A percentile compares a stretch with the other conserved stretches of the same genome.
These are phyloP conservation scores for Suhomyces kunorum DNA, from an alignment of 1,139 yeast genomes.

Conservation along the genomic window DNA sequence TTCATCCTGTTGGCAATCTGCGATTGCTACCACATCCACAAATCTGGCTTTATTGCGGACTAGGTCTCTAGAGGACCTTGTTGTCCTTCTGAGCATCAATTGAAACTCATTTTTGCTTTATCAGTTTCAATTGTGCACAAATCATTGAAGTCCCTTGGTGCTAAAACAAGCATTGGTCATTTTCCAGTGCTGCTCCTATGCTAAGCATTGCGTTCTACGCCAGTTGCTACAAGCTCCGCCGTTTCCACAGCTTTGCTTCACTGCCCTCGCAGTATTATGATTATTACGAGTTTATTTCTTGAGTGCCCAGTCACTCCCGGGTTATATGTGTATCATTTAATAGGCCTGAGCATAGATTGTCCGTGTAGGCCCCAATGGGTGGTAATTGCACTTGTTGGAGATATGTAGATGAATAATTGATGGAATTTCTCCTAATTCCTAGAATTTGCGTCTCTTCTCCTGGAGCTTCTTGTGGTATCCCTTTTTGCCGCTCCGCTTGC, in stretches of 20 bases:
- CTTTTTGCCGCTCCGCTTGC: slow-evolving; percentile 76
- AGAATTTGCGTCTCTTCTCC: slow-evolving; percentile 59
- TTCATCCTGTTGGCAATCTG: slow-evolving; percentile 1
- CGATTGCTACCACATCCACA: not conserved
- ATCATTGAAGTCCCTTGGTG: too few species aligned
- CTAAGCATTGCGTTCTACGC: too few species aligned
- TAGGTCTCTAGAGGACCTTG: too few species aligned
- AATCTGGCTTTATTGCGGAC: too few species aligned
- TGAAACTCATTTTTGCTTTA: too few species aligned
- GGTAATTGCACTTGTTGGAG: too few species aligned
- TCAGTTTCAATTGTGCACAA: too few species aligned
- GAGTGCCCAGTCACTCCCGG: slow-evolving; percentile 8
- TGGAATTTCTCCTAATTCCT: slow-evolving; percentile 3
- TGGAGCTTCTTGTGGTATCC: slow-evolving; percentile 66
- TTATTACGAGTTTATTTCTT: slow-evolving; percentile 8
- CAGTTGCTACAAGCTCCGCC: not conserved
- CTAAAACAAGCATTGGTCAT: too few species aligned
- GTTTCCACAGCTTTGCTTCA: not conserved
- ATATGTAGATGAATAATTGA: not conserved
- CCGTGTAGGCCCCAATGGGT: not conserved
- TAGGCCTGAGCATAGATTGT: not conserved
- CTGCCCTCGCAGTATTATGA: slow-evolving; percentile 3
- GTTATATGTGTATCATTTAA: slow-evolving; percentile 6
- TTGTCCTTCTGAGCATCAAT: too few species aligned
- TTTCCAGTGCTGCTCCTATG: too few species aligned